Conservation (phyloP, 1,139 yeast genomes). For the Pichia sp. region DNA sequence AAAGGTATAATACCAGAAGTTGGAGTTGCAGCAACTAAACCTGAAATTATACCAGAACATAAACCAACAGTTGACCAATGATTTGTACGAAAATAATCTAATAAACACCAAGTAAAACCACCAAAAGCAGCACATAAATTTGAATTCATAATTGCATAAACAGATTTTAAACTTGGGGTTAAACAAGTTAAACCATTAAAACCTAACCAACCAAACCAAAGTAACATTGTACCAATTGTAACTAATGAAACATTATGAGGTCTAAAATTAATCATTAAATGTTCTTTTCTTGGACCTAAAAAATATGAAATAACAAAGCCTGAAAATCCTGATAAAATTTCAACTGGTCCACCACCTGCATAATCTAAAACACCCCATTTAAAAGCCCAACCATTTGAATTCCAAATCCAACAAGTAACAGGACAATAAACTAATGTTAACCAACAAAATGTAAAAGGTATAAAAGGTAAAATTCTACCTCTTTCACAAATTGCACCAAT, state of each 20-base stretch:
- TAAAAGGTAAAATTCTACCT: conserved; percentile 80
- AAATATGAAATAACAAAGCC: conserved; percentile 83
- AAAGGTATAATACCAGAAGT: conserved; percentile 85
- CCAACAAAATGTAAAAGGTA: conserved; percentile 81
- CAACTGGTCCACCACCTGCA: conserved; percentile 98
- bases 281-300: conserved; percentile 78
- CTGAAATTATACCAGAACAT: conserved; percentile 93
- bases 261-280: conserved; percentile 78
- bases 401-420: conserved; percentile 93
- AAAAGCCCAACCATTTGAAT: conserved; percentile 86
- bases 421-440: conserved; percentile 92
- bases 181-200: conserved; percentile 81
- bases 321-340: conserved; percentile 83
- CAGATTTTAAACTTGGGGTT: conserved; percentile 57
- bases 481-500: conserved; percentile 96
- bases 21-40: conserved; percentile 95
- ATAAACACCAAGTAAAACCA: conserved; percentile 85
- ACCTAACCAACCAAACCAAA: conserved; percentile 81
- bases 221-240: conserved; percentile 47
- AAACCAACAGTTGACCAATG: conserved; percentile 95
- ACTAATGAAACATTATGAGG: conserved; percentile 90
- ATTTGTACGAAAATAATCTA: conserved; percentile 80
- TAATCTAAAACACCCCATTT: conserved; percentile 90
- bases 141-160: conserved; percentile 86
- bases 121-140: conserved; percentile 87